A percentile compares a stretch with the other conserved stretches of the same genome.
These are phyloP conservation scores for Primulina eburnea DNA, from an alignment of 257 asterid species.

Conservation along the genomic window DNA sequence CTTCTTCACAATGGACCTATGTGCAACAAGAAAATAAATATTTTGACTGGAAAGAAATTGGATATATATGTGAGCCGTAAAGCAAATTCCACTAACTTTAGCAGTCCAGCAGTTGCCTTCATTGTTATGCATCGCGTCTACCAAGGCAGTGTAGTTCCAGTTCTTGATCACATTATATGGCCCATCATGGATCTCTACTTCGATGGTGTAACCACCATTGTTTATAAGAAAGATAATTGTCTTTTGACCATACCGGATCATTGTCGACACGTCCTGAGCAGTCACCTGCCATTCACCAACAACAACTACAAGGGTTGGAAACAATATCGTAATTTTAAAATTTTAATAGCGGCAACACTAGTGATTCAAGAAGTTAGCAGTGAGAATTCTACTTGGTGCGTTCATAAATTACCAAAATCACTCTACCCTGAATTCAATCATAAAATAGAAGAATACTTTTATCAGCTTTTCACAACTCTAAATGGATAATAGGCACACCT, in stretches of 20 bases:
- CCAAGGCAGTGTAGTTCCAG: constrained; percentile 76
- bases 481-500: constrained; percentile 37
- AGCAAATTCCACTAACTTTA: constrained; percentile 44
- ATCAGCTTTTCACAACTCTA: not conserved
- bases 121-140: constrained; percentile 72
- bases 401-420: not conserved
- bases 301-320: not conserved
- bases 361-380: not conserved
- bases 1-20: constrained; percentile 64
- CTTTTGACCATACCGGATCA: constrained; percentile 61
- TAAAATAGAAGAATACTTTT: not conserved
- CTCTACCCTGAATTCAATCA: not conserved
- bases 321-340: not conserved
- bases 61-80: not conserved
- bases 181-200: constrained; percentile 82
- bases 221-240: constrained; percentile 73
- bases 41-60: not conserved
- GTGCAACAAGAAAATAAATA: not conserved
- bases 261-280: constrained; percentile 72
- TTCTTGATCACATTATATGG: constrained; percentile 89
- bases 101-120: constrained; percentile 91
- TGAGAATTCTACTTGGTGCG: not conserved
- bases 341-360: not conserved
- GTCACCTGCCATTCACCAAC: constrained; percentile 45
- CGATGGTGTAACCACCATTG: constrained; percentile 80